These are phyloP conservation scores for Eleusine indica DNA, from an alignment of 176 grass and related monocot species.

Conservation along the genomic window DNA sequence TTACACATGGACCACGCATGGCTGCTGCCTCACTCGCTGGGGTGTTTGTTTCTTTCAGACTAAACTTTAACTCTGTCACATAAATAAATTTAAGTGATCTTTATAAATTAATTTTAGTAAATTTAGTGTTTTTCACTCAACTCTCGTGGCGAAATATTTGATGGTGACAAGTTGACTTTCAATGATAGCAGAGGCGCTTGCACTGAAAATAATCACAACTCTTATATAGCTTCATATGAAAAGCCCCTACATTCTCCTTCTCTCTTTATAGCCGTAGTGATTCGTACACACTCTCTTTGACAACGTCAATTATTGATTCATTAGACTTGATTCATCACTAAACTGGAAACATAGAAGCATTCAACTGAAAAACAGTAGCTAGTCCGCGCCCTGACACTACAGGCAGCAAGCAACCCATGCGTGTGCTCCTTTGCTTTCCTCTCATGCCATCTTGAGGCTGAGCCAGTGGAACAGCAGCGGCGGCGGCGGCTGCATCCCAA, in stretches of 20 bases:
- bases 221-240: constrained; percentile 16
- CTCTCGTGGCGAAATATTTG: background rate
- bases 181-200: background rate
- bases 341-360: constrained; percentile 31
- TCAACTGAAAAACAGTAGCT: constrained; percentile 29
- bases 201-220: background rate
- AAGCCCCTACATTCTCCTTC: constrained; percentile 10
- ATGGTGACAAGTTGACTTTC: background rate
- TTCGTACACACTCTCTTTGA: constrained; percentile 23
- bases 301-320: constrained; percentile 38
- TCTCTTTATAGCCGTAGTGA: background rate
- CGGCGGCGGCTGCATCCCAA: constrained; percentile 45
- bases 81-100: background rate
- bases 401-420: constrained; percentile 5
- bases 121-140: background rate
- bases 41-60: too few species aligned
- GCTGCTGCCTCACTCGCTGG: too few species aligned
- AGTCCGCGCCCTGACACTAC: constrained; percentile 30
- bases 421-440: background rate
- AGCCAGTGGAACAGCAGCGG: constrained; percentile 66
- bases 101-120: background rate
- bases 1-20: too few species aligned
- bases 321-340: constrained; percentile 39
- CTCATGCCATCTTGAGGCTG: constrained; percentile 75
- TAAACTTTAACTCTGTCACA: too few species aligned